Evolutionary conservation across 2,329 filamentous ascomycete genomes (phyloP).

Genomic region (Claviceps africana): DNA sequence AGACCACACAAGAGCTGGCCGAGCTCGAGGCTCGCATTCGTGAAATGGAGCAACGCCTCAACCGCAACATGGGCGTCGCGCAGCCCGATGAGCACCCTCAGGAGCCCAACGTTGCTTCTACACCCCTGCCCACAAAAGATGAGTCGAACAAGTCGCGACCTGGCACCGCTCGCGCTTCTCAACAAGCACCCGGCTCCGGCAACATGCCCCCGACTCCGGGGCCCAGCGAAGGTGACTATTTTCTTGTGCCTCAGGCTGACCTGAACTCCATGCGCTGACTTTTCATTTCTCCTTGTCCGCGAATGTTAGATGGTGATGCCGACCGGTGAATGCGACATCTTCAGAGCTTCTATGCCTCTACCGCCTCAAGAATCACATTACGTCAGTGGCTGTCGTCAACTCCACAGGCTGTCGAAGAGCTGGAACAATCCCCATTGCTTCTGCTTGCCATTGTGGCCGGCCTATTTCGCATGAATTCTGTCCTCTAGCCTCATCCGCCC

Average conservation of each 20-base stretch:
- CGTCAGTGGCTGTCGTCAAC: background rate
- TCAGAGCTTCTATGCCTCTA: background rate
- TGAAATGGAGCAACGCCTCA: conserved; percentile 71
- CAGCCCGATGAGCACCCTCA: conserved; percentile 9
- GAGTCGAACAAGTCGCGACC: conserved; percentile 35
- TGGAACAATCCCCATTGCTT: background rate
- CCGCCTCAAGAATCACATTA: background rate
- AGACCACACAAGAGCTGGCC: conserved; percentile 67
- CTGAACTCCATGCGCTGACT: conserved; percentile 5
- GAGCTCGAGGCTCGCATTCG: conserved; percentile 70
- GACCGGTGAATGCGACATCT: conserved; percentile 14
- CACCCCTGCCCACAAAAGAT: conserved; percentile 10
- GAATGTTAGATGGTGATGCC: conserved; percentile 22
- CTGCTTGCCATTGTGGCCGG: background rate
- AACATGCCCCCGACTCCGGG: conserved; percentile 47
- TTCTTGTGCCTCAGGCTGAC: conserved; percentile 21
- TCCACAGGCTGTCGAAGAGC: background rate
- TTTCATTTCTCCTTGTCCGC: background rate
- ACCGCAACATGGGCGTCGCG: conserved; percentile 15
- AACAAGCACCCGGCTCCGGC: conserved; percentile 37
- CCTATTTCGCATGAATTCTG: background rate
- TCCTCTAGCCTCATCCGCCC: background rate
- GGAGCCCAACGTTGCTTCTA: conserved; percentile 5
- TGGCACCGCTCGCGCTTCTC: conserved; percentile 37
- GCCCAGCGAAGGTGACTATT: conserved; percentile 49